Conservation (phyloP, 2,329 filamentous ascomycete species). For the Aspergillus neoniger region DNA sequence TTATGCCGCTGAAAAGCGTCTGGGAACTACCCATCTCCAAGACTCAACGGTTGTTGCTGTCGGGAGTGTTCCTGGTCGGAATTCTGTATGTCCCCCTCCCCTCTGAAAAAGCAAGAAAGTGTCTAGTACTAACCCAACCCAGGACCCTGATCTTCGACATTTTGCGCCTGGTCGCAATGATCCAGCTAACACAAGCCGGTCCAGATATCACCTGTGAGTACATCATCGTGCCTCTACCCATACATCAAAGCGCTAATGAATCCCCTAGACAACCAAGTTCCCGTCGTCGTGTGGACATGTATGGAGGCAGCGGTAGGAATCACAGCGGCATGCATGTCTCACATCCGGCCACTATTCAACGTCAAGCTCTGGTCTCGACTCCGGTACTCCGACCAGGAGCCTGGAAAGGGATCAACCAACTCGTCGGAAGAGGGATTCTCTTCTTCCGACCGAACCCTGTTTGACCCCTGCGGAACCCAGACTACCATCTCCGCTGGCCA, state of each 20-base stretch:
- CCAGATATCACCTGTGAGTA: slow-evolving; percentile 34
- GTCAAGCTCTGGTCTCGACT: slow-evolving; percentile 3
- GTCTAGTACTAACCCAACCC: background rate
- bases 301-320: slow-evolving; percentile 34
- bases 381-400: background rate
- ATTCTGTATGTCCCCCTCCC: slow-evolving; percentile 23
- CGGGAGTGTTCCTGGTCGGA: slow-evolving; percentile 33
- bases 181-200: slow-evolving; percentile 24
- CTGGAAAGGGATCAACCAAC: background rate
- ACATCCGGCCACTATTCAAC: slow-evolving; percentile 31
- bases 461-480: slow-evolving; percentile 1
- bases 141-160: slow-evolving; percentile 32
- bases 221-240: background rate
- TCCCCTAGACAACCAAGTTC: slow-evolving; percentile 30
- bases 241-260: background rate
- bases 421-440: background rate
- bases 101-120: background rate
- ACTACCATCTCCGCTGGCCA: background rate
- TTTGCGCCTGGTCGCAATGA: slow-evolving; percentile 31
- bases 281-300: slow-evolving; percentile 34
- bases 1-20: slow-evolving; percentile 31
- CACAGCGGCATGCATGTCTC: slow-evolving; percentile 33
- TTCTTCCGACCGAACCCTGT: background rate
- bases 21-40: slow-evolving; percentile 30
- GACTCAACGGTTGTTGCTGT: slow-evolving; percentile 27